Percentiles rank a stretch among this genome's conserved stretches.
These are phyloP conservation scores for Cicer bijugum DNA, from an alignment of 306 rosid species.

Conservation along the genomic window DNA sequence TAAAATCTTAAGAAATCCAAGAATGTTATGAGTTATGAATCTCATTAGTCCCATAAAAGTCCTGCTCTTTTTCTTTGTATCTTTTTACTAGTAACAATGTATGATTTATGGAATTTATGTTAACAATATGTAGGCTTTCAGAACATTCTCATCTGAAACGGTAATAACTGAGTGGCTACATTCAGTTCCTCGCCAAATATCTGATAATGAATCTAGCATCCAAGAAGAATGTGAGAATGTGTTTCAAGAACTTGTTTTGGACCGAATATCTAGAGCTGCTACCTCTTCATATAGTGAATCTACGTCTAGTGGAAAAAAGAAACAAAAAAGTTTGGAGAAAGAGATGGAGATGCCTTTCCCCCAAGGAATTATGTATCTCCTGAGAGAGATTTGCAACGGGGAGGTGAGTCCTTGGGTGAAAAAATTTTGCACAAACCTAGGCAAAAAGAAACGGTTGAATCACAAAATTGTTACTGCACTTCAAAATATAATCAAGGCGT, in stretches of 20 bases:
- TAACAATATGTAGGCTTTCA: conserved; percentile 65
- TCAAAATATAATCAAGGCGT: conserved; percentile 69
- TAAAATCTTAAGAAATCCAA: background rate
- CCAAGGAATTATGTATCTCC: conserved; percentile 59
- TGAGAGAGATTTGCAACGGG: conserved; percentile 70
- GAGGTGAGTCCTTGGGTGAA: conserved; percentile 92
- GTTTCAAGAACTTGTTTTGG: conserved; percentile 85
- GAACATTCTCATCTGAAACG: conserved; percentile 66
- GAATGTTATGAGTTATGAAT: background rate
- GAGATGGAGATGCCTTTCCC: conserved; percentile 63
- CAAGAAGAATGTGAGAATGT: conserved; percentile 92
- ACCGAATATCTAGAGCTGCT: conserved; percentile 60
- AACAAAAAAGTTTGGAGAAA: conserved; percentile 47
- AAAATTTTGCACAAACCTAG: conserved; percentile 84
- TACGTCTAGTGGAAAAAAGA: conserved; percentile 13
- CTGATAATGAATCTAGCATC: conserved; percentile 87
- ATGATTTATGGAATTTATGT: conserved; percentile 36
- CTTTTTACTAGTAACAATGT: conserved; percentile 7
- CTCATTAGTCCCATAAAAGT: conserved; percentile 2
- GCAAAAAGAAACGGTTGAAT: conserved; percentile 74
- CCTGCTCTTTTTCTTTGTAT: background rate
- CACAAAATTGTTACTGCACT: conserved; percentile 64
- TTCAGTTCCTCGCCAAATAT: conserved; percentile 79
- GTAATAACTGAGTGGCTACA: conserved; percentile 87
- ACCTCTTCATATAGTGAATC: conserved; percentile 46